These are phyloP conservation scores for Pythium folliculosum DNA, from an alignment of 352 stramenopile species.

Conservation along the genomic window DNA sequence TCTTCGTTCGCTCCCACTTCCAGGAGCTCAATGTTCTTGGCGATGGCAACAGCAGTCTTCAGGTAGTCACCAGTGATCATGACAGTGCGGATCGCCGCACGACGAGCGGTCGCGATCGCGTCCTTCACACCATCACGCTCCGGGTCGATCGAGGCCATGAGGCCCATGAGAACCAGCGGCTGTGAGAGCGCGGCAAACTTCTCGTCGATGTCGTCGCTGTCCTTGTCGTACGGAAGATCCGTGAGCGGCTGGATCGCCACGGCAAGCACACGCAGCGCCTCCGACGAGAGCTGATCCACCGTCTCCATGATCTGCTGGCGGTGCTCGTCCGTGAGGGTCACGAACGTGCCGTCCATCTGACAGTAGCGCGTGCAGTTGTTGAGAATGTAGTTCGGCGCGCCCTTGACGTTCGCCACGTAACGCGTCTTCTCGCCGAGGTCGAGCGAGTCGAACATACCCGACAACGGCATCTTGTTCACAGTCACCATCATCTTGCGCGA, in stretches of 20 bases:
- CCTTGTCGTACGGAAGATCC: constrained; percentile 42
- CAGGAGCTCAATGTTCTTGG: constrained; percentile 92
- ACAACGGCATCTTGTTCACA: constrained; percentile 51
- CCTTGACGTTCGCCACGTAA: constrained; percentile 63
- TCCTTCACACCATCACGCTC: constrained; percentile 62
- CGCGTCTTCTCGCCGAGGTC: constrained; percentile 38
- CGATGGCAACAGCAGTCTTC: constrained; percentile 94
- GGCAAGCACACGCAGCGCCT: constrained; percentile 87
- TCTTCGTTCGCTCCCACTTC: constrained; percentile 57
- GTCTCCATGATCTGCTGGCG: constrained; percentile 53
- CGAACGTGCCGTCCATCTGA: constrained; percentile 49
- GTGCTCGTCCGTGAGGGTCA: constrained; percentile 41
- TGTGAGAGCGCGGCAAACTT: constrained; percentile 71
- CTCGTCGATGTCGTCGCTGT: constrained; percentile 63
- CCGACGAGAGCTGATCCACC: constrained; percentile 69
- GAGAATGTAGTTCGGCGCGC: constrained; percentile 73
- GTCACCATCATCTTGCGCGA: constrained; percentile 95
- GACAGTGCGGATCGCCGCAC: constrained; percentile 67
- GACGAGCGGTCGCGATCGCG: constrained; percentile 50
- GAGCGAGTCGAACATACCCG: constrained; percentile 44
- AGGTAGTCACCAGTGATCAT: constrained; percentile 97
- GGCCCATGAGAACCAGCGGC: constrained; percentile 88
- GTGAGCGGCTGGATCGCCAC: constrained; percentile 82
- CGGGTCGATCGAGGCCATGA: constrained; percentile 92
- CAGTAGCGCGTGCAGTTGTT: constrained; percentile 65